A percentile compares a stretch with the other conserved stretches of the same genome.
Evolutionary conservation across 495 filamentous ascomycete genomes (phyloP).

Genomic region (Penicillium tannophilum): DNA sequence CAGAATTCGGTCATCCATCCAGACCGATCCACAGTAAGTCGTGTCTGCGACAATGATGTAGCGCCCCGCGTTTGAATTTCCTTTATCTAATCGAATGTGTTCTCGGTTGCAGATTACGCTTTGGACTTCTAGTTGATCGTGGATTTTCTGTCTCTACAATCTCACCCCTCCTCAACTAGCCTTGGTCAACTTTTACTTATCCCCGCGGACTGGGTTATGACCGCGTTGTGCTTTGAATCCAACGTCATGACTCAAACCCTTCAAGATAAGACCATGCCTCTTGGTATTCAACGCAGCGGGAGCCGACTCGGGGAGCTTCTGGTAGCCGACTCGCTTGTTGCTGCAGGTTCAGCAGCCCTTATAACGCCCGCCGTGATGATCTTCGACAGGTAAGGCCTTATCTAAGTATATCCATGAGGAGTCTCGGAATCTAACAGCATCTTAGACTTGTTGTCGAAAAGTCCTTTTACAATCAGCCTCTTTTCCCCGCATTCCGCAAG

Average conservation of each 20-base stretch:
- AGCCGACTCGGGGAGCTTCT: constrained; percentile 37
- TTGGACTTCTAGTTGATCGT: constrained; percentile 6
- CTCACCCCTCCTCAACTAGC: not conserved
- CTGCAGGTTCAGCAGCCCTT: constrained; percentile 41
- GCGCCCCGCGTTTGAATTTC: constrained; percentile 27
- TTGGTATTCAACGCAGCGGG: constrained; percentile 29
- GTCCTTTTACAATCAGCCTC: constrained; percentile 71
- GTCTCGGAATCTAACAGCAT: constrained; percentile 9
- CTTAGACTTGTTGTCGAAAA: constrained; percentile 73
- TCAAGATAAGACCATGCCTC: constrained; percentile 31
- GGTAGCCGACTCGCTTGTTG: constrained; percentile 37
- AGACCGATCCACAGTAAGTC: constrained; percentile 28
- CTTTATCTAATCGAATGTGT: constrained; percentile 23
- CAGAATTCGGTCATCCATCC: constrained; percentile 14
- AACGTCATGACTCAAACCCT: constrained; percentile 27
- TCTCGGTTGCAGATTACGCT: constrained; percentile 4
- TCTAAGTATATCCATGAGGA: not conserved
- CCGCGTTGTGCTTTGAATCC: constrained; percentile 9
- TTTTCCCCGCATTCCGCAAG: constrained; percentile 61
- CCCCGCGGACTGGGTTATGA: constrained; percentile 9
- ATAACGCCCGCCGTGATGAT: constrained; percentile 46
- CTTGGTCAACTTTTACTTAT: not conserved
- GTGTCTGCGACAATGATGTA: constrained; percentile 12
- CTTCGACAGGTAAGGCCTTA: constrained; percentile 34
- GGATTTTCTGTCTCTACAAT: constrained; percentile 5